Evolutionary conservation across 163 green algal genomes (phyloP).

Genomic region (Scenedesmus sp.): DNA sequence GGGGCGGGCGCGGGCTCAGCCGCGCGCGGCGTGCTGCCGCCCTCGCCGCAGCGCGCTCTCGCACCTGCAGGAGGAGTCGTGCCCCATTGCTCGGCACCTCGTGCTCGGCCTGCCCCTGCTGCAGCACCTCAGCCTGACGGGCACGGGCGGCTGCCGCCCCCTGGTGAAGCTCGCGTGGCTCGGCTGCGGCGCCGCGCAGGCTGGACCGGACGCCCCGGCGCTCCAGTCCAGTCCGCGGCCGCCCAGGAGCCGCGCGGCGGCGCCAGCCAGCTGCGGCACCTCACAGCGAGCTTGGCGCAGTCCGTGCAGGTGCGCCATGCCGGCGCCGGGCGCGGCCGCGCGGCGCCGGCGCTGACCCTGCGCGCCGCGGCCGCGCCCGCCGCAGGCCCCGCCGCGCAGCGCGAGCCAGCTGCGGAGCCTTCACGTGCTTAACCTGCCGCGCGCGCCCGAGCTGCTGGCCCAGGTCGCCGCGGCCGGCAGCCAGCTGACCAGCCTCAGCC

Average conservation of each 20-base stretch:
- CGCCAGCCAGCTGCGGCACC: slow-evolving; percentile 12
- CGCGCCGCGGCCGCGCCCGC: background rate
- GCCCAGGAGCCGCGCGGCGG: background rate
- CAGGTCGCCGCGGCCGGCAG: slow-evolving; percentile 2
- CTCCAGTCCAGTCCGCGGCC: background rate
- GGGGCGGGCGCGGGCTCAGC: background rate
- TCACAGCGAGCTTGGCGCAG: slow-evolving; percentile 14
- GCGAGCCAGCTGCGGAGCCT: slow-evolving; percentile 25
- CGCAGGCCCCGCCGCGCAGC: background rate
- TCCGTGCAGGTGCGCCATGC: background rate
- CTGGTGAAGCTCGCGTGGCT: background rate
- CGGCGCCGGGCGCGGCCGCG: background rate
- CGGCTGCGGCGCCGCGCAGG: background rate
- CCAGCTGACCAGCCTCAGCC: slow-evolving; percentile 10
- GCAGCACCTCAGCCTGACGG: background rate
- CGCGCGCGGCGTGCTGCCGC: background rate
- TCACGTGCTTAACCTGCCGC: background rate
- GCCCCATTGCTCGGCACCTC: background rate
- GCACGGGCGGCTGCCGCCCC: background rate
- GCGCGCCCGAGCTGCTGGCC: background rate
- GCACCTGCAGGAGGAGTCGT: background rate
- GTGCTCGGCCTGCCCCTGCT: background rate
- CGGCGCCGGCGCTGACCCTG: background rate
- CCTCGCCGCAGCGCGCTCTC: no score
- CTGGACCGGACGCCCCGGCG: background rate